Percentiles rank a stretch among this genome's conserved stretches.
phyloP scores from a whole-genome alignment of 2,329 filamentous ascomycete genomes.

The Dothiorella sarmentorum region DNA sequence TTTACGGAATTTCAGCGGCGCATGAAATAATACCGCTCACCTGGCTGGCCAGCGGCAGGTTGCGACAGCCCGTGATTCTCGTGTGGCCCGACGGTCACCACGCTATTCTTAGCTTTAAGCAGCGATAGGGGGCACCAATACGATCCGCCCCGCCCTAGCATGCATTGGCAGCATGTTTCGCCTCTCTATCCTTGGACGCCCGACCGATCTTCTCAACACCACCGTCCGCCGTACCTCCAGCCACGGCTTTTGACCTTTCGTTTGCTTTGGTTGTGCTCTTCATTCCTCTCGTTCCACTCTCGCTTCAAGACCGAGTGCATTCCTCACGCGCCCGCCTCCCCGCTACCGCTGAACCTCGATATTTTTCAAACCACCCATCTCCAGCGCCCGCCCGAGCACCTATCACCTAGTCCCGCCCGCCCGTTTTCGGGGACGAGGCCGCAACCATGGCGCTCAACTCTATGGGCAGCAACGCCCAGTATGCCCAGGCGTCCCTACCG shows the following conservation, averaged over 20 bases:
- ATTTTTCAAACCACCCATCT: too few relatives aligned
- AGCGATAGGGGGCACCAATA: conserved; percentile 13
- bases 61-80: conserved; percentile 12
- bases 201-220: conserved; percentile 14
- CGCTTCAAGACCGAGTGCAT: conserved; percentile 11
- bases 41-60: not conserved
- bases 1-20: conserved; percentile 1
- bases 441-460: conserved; percentile 55
- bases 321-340: conserved; percentile 6
- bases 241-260: conserved; percentile 8
- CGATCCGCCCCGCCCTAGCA: conserved; percentile 10
- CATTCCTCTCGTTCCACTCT: conserved; percentile 30
- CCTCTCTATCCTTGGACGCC: conserved; percentile 11
- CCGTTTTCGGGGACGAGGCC: conserved; percentile 30
- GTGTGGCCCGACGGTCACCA: conserved; percentile 4
- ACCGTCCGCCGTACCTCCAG: conserved; percentile 14
- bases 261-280: conserved; percentile 11
- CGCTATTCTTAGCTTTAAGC: conserved; percentile 13
- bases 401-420: conserved; percentile 22
- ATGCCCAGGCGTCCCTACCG: conserved; percentile 81
- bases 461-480: conserved; percentile 49
- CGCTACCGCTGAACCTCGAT: not conserved
- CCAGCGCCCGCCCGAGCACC: too few relatives aligned
- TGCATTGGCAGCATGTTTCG: conserved; percentile 16
- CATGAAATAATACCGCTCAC: conserved; percentile 9